Conservation (phyloP, 164 flowering plant genomes). For the Aristolochia contorta region DNA sequence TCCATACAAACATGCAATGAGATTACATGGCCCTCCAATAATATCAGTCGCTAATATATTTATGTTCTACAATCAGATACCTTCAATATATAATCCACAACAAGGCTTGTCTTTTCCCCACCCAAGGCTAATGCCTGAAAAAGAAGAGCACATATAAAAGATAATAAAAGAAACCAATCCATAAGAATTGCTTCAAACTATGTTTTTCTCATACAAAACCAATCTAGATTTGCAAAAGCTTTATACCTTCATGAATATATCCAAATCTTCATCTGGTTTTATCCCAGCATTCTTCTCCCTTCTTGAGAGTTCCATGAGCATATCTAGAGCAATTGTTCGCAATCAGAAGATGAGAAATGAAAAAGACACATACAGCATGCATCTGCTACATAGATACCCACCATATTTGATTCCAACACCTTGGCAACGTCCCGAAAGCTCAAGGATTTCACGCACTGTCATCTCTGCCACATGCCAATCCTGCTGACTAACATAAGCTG, state of each 20-base stretch:
- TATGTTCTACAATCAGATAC: constrained; percentile 27
- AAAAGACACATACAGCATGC: background rate
- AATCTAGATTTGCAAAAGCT: background rate
- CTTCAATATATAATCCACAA: constrained; percentile 83
- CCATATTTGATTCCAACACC: constrained; percentile 89
- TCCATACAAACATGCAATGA: background rate
- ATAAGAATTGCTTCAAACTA: background rate
- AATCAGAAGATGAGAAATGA: background rate
- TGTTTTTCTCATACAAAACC: background rate
- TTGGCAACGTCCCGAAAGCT: constrained; percentile 81
- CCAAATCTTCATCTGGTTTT: constrained; percentile 96
- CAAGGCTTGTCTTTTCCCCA: constrained; percentile 65
- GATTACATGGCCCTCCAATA: background rate
- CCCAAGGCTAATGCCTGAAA: constrained; percentile 69
- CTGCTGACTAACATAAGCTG: constrained; percentile 89
- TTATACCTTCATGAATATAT: constrained; percentile 87
- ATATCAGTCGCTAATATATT: background rate
- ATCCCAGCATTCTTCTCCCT: constrained; percentile 81
- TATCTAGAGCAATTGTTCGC: constrained; percentile 37
- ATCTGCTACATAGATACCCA: constrained; percentile 16
- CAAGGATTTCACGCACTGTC: constrained; percentile 91
- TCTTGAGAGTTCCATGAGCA: constrained; percentile 91
- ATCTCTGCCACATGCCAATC: constrained; percentile 90
- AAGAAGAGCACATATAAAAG: constrained; percentile 8
- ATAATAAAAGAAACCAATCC: background rate